Conservation (phyloP, 164 flowering plant genomes). For the Magnolia changhungtana region DNA sequence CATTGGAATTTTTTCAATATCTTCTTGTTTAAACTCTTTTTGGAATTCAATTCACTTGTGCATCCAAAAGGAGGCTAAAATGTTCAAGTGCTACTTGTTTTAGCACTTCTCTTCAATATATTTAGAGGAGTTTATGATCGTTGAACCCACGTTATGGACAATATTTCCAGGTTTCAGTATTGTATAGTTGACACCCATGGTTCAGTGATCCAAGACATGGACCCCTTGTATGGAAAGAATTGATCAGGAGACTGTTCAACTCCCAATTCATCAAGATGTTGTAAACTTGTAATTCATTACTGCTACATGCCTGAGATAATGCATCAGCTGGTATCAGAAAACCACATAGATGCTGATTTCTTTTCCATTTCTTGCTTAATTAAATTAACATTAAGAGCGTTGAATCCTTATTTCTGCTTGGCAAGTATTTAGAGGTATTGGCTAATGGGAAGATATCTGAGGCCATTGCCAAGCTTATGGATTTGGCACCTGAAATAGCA, state of each 20-base stretch:
- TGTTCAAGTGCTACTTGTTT: too few species aligned
- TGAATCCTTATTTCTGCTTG: conserved; percentile 36
- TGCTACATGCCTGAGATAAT: background rate
- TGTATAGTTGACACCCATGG: too few species aligned
- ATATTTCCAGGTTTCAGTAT: too few species aligned
- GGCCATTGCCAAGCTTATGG: conserved; percentile 86
- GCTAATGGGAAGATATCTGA: conserved; percentile 92
- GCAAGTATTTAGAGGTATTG: conserved; percentile 79
- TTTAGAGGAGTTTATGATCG: too few species aligned
- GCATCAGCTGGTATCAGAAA: background rate
- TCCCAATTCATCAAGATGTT: background rate
- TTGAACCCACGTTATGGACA: too few species aligned
- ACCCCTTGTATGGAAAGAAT: background rate
- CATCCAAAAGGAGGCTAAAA: too few species aligned
- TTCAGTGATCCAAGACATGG: background rate
- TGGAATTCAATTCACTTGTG: too few species aligned
- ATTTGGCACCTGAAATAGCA: conserved; percentile 79
- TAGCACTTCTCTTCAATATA: too few species aligned
- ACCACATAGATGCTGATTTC: background rate
- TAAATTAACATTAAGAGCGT: background rate
- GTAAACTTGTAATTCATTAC: background rate
- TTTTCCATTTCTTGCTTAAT: background rate
- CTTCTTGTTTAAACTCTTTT: too few species aligned
- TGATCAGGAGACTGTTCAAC: background rate
- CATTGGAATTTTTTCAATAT: too few species aligned